phyloP scores from a whole-genome alignment of 225 moss, liverwort and hornwort species.

The Straminergon stramineum region DNA sequence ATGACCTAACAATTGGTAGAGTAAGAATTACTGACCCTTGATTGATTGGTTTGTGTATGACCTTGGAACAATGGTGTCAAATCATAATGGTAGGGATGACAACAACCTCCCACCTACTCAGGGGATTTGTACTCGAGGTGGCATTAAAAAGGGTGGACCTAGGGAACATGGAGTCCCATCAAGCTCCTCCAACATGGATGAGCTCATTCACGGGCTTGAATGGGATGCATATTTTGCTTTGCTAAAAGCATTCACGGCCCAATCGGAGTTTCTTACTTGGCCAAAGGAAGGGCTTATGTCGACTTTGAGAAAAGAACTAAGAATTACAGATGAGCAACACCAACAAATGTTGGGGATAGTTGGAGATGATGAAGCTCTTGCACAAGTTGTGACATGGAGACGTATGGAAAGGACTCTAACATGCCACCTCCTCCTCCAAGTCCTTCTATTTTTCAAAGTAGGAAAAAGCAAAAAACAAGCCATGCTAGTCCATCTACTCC shows the following conservation, averaged over 20 bases:
- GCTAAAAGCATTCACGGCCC: constrained; percentile 54
- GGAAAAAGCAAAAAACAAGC: constrained; percentile 57
- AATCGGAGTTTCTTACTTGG: constrained; percentile 47
- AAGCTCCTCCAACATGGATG: constrained; percentile 14
- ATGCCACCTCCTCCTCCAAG: background rate
- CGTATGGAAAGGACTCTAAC: background rate
- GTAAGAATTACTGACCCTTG: too few species aligned
- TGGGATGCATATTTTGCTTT: constrained; percentile 51
- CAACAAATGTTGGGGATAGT: constrained; percentile 37
- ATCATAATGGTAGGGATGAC: constrained; percentile 13
- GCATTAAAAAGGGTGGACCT: constrained; percentile 13
- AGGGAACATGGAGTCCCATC: constrained; percentile 40
- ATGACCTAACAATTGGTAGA: background rate
- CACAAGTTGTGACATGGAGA: constrained; percentile 45
- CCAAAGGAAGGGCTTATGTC: constrained; percentile 55
- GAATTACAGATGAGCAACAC: constrained; percentile 56
- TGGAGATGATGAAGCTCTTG: constrained; percentile 28
- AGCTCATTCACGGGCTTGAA: constrained; percentile 42
- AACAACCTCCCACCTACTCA: constrained; percentile 54
- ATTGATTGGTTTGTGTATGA: background rate
- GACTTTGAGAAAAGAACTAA: constrained; percentile 45
- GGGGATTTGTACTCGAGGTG: background rate
- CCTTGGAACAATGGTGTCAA: background rate
- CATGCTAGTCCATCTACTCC: constrained; percentile 6
- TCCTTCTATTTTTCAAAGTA: constrained; percentile 10